Conservation (phyloP, 106 monocot genomes). For the Allium sativum region DNA sequence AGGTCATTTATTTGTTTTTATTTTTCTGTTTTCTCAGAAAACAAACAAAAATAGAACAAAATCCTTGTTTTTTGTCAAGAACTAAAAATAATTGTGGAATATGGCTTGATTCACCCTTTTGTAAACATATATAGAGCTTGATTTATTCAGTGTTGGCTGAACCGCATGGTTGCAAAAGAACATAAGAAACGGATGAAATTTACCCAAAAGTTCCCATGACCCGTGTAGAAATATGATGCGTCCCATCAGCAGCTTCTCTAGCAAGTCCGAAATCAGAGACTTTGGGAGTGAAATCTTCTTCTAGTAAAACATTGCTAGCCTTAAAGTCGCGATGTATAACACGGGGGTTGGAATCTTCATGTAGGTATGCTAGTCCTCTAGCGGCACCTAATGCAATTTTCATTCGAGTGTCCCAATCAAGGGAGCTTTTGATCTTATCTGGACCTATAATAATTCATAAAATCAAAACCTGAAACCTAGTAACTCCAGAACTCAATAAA, state of each 20-base stretch:
- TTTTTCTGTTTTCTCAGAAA: no score
- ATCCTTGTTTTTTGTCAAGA: no score
- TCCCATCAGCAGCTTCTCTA: constrained; percentile 82
- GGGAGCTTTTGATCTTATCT: constrained; percentile 37
- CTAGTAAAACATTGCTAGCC: constrained; percentile 87
- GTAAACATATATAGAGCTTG: no score
- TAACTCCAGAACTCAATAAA: no score
- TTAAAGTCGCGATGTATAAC: constrained; percentile 99
- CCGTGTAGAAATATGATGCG: constrained; percentile 75
- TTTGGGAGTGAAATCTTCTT: constrained; percentile 90
- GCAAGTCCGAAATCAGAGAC: constrained; percentile 97
- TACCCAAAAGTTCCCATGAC: constrained; percentile 99
- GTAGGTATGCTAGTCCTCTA: constrained; percentile 86
- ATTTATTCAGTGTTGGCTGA: neutral
- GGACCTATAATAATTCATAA: constrained; percentile 35
- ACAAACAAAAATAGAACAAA: no score
- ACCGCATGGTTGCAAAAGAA: neutral
- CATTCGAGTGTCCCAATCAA: constrained; percentile 85
- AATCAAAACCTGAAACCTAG: no score
- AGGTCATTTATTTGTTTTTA: no score
- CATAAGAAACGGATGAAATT: constrained; percentile 1
- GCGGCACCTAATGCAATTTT: constrained; percentile 96
- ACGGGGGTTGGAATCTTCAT: constrained; percentile 95
- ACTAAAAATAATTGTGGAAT: no score
- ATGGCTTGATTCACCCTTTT: no score